Base-by-base conservation (phyloP, 768 basidiomycete species). In the Leccinum ochraceum region DNA sequence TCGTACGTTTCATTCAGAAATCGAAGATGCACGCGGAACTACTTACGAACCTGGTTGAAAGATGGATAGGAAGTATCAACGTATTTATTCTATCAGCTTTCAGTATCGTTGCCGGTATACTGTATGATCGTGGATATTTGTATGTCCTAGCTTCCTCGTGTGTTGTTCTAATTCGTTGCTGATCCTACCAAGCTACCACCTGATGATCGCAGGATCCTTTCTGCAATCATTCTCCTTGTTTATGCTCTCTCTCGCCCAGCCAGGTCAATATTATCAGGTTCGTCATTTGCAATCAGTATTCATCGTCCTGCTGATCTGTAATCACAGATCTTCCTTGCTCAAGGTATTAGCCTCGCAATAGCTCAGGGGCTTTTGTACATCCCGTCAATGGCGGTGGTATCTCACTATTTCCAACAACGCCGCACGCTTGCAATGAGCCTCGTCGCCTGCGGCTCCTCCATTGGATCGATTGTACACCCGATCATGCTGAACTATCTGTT, bases 61-160 rank as follows among this genome's bases (percentile, higher is more conserved):
- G 53, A 54, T 54, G 53, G 53, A 54, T 54, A 54, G 53, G 53
- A 24, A 37, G 53, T 24, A 67, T 79, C 7, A 80, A 83, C 60
- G 64, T 78, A 6, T 76, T 80, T 48, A 66, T 82, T 10, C 63
- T 77, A 11, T 64, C 79, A 20, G 67, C 71, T 0, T 64, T 73
- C 32, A 77, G 81, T 17, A 60, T 80, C 10, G 48, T 82, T 37
- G 68, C 78, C 4, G 83, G 83, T 4, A 68, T 76, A 50, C 75
- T 78, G 6, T 80, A 79, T 58, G 83, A 84, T 56, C 73, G 73
- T n/a, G 83, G 83, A 55, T 79, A 80, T 72, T 83, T 81, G 79
- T 79, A 56, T 13, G 64, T 57, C 36, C 17, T 13, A 42, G 2
- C 28, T 30, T 9, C 20, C 17, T 51, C 2, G 2, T 8, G 9